These are phyloP conservation scores for Gorgonomyces haynaldii DNA, from an alignment of 192 early-diverging fungal species.

Conservation along the genomic window DNA sequence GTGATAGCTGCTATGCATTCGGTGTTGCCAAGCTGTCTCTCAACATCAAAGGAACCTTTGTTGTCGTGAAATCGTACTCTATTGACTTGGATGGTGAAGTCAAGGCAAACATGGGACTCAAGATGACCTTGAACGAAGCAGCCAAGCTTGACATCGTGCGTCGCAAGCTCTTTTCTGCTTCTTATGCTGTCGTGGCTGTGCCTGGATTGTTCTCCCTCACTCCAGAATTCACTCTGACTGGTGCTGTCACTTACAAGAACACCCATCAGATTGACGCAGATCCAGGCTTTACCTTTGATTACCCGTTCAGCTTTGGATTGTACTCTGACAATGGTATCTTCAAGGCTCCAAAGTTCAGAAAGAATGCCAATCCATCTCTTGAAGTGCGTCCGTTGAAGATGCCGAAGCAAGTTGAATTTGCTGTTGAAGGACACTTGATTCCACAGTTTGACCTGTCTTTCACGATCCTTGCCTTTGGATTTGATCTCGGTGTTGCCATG, in stretches of 20 bases:
- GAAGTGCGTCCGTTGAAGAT: not conserved
- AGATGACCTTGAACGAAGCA: not conserved
- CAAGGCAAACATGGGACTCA: slow-evolving; percentile 5
- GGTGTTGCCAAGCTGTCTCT: slow-evolving; percentile 4
- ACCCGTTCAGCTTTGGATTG: slow-evolving; percentile 1
- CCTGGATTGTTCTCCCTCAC: slow-evolving; percentile 6
- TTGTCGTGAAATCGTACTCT: slow-evolving; percentile 6
- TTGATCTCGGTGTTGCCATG: slow-evolving; percentile 2
- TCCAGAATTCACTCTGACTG: slow-evolving; percentile 3
- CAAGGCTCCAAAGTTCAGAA: not conserved
- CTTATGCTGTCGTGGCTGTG: not conserved
- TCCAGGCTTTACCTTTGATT: slow-evolving; percentile 2
- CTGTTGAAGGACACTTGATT: slow-evolving; percentile 9
- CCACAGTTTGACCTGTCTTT: slow-evolving; percentile 3
- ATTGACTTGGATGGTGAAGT: slow-evolving; percentile 6
- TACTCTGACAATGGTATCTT: slow-evolving; percentile 6
- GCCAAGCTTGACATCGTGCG: not conserved
- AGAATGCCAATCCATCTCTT: not conserved
- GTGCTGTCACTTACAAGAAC: slow-evolving; percentile 4
- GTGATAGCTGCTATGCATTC: slow-evolving; percentile 5
- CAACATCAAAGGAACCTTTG: slow-evolving; percentile 1
- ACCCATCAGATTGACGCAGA: not conserved
- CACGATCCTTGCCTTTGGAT: not conserved
- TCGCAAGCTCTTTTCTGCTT: not conserved
- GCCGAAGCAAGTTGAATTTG: slow-evolving; percentile 4